These are phyloP conservation scores for Quercus phellos DNA, from an alignment of 331 rosid genomes.

Conservation along the genomic window DNA sequence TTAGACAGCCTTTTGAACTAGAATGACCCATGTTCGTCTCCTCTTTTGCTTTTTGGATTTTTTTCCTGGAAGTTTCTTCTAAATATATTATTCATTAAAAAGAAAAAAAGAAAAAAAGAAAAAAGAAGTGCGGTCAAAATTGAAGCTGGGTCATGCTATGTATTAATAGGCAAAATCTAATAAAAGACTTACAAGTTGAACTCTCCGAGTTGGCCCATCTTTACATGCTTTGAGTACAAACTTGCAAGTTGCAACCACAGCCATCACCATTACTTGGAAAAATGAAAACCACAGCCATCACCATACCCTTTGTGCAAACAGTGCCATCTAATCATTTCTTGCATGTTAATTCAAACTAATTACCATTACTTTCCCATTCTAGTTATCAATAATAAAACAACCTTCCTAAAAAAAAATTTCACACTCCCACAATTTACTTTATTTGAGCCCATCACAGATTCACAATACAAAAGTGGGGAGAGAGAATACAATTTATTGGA, in stretches of 20 bases:
- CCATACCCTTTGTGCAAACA: neutral
- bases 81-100: neutral
- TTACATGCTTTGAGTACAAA: conserved; percentile 12
- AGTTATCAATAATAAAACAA: neutral
- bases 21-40: too few relatives aligned
- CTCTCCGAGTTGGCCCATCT: conserved; percentile 32
- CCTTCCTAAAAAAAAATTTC: too few relatives aligned
- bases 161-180: too few relatives aligned
- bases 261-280: conserved; percentile 10
- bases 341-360: conserved; percentile 24
- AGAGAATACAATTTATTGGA: too few relatives aligned
- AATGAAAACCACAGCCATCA: too few relatives aligned
- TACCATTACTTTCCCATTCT: neutral
- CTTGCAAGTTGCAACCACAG: conserved; percentile 22
- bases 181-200: conserved; percentile 10
- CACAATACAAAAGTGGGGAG: too few relatives aligned
- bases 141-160: neutral
- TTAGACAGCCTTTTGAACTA: too few relatives aligned
- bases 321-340: conserved; percentile 27
- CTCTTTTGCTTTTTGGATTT: too few relatives aligned
- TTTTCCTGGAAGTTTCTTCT: too few relatives aligned
- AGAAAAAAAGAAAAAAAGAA: neutral
- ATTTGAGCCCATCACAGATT: too few relatives aligned
- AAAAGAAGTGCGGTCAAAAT: neutral
- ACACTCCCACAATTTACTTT: too few relatives aligned